Percentiles rank a stretch among this genome's conserved stretches.
Evolutionary conservation across 2,329 filamentous ascomycete species (phyloP).

Genomic region (Epichloe sylvatica): DNA sequence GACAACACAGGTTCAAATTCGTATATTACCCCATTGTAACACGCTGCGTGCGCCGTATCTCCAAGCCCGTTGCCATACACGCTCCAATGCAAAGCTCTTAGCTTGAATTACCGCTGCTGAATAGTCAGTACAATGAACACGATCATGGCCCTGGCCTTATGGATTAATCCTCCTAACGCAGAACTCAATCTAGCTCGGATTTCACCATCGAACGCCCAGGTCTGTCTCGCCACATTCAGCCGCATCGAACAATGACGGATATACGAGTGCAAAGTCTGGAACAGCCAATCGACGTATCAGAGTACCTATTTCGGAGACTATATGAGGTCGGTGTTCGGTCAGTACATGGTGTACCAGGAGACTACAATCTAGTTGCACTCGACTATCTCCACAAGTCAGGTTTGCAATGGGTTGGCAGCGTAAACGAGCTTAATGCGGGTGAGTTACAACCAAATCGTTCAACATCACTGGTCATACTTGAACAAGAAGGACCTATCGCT

Average conservation of each 20-base stretch:
- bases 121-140: too few species aligned
- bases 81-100: too few species aligned
- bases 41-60: too few species aligned
- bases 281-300: conserved; percentile 44
- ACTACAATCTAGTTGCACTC: conserved; percentile 57
- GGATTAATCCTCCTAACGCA: not conserved
- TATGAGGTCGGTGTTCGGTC: conserved; percentile 50
- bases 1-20: too few species aligned
- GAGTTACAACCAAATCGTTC: conserved; percentile 12
- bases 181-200: not conserved
- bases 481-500: not conserved
- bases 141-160: not conserved
- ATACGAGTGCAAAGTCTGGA: conserved; percentile 29
- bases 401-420: conserved; percentile 53
- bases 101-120: too few species aligned
- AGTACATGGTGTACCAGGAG: conserved; percentile 55
- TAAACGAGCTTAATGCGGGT: conserved; percentile 62
- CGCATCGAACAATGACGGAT: conserved; percentile 16
- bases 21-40: too few species aligned
- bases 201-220: not conserved
- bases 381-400: conserved; percentile 48
- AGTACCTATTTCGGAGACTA: conserved; percentile 54
- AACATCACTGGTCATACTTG: not conserved
- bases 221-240: not conserved
- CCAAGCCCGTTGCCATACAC: too few species aligned